These are phyloP conservation scores for Ceratocystis albifundus DNA, from an alignment of 2,329 filamentous ascomycete genomes.

Conservation along the genomic window DNA sequence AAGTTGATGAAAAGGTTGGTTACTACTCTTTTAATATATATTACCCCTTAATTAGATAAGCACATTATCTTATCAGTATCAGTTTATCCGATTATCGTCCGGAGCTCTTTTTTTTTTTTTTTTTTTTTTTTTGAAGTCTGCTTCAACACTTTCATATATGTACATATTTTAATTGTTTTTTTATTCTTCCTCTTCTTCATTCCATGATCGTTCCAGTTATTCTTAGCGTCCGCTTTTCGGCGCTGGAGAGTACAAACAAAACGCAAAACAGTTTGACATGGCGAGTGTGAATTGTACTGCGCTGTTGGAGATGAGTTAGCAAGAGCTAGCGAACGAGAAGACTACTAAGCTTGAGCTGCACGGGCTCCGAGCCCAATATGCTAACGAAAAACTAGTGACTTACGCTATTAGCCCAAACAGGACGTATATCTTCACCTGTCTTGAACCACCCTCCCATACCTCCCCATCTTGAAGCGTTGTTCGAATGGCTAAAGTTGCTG, in stretches of 20 bases:
- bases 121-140: too few relatives aligned
- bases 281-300: slow-evolving; percentile 13
- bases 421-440: slow-evolving; percentile 8
- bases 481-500: not conserved
- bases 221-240: not conserved
- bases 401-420: slow-evolving; percentile 9
- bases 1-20: too few relatives aligned
- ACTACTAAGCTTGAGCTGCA: not conserved
- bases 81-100: too few relatives aligned
- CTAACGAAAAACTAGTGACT: not conserved
- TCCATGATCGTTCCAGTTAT: too few relatives aligned
- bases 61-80: too few relatives aligned
- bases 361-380: too few relatives aligned
- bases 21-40: too few relatives aligned
- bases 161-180: not conserved
- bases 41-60: too few relatives aligned
- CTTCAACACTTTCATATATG: not conserved
- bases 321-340: not conserved
- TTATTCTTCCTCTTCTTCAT: not conserved
- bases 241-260: slow-evolving; percentile 2
- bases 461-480: slow-evolving; percentile 3
- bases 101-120: too few relatives aligned
- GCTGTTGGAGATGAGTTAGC: slow-evolving; percentile 5
- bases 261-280: slow-evolving; percentile 16
- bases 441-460: slow-evolving; percentile 9